Base-by-base conservation (phyloP, 129 eudicot genomes). In the Chrysanthemum lavandulifolium region DNA sequence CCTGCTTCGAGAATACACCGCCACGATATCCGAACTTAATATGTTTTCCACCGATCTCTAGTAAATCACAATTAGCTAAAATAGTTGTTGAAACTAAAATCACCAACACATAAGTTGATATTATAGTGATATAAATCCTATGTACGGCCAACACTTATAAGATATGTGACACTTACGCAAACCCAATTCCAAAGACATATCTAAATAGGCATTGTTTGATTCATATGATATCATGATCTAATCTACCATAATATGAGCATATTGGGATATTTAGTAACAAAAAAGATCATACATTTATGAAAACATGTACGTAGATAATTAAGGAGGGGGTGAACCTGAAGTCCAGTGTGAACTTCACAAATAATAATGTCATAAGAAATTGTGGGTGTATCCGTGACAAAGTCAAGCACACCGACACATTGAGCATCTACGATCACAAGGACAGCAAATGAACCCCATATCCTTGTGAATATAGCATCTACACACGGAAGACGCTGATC, bases 401-500 rank as follows among this genome's bases (percentile, higher is more conserved):
- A 45, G 33, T 67, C 36, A 47, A 67, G 36, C 40, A 67, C 71
- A 13, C 71, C 71, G 18, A 47, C 56, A 67, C 56, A 19, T 47
- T 0, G 52, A 10, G 5, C 55, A 47, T 5, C 5, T 49, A 9
- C 2, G 5, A 16, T 19, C 58, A 67, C 19, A 48, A 36, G 56
- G 1, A 67, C 43, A 25, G 13, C 36, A 23, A 49, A 68, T 6
- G 60, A 68, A 23, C 59, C 23, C 73, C 73, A 68, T 25, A 0
- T 50, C 59, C 10, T 6, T 10, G n/a, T 2, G 49, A 49, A 50
- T 27, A 27, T 27, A 49, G 50, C 59, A 49, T 68, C 57, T 6
- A 5, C 47, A 27, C 61, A 51, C 2, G 72, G 72, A 51, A 60
- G 73, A 45, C 73, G 73, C 25, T 68, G 60, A 51, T 68, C 61